Percentiles rank a stretch among this genome's conserved stretches.
Evolutionary conservation across 345 rosid genomes (phyloP).

Genomic region (Brassica rapa): DNA sequence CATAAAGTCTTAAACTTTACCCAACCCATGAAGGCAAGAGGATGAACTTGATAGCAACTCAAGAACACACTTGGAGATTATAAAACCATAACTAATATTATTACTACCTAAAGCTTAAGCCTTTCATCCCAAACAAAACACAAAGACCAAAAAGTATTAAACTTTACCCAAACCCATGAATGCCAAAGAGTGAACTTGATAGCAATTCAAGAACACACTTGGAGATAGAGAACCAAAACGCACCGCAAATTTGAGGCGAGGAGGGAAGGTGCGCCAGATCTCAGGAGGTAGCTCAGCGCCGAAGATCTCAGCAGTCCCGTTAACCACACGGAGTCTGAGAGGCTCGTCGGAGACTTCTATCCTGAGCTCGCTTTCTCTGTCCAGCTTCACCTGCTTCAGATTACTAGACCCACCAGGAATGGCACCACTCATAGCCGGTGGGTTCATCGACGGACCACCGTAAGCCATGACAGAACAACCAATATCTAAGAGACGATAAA

Average conservation of each 20-base stretch:
- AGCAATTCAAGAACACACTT: no score
- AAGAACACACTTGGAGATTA: constrained; percentile 1
- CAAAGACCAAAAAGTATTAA: no score
- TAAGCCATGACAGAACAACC: constrained; percentile 35
- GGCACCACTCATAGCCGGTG: constrained; percentile 36
- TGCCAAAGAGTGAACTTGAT: no score
- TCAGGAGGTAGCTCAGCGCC: constrained; percentile 89
- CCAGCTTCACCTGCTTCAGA: constrained; percentile 77
- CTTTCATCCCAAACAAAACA: not conserved
- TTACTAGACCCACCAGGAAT: constrained; percentile 34
- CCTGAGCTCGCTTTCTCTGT: constrained; percentile 83
- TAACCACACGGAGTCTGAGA: constrained; percentile 70
- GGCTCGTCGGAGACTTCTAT: constrained; percentile 84
- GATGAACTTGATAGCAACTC: no score
- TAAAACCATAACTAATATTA: not conserved
- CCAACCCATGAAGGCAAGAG: not conserved
- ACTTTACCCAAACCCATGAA: no score
- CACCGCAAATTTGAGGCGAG: constrained; percentile 84
- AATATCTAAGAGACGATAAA: not conserved
- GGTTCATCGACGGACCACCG: constrained; percentile 46
- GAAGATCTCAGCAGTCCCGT: constrained; percentile 86
- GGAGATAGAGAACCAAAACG: not conserved
- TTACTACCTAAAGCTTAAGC: not conserved
- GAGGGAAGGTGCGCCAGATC: constrained; percentile 85
- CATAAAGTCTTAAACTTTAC: no score